Conservation (phyloP, 83 land plant genomes). For the Thuja plicata region DNA sequence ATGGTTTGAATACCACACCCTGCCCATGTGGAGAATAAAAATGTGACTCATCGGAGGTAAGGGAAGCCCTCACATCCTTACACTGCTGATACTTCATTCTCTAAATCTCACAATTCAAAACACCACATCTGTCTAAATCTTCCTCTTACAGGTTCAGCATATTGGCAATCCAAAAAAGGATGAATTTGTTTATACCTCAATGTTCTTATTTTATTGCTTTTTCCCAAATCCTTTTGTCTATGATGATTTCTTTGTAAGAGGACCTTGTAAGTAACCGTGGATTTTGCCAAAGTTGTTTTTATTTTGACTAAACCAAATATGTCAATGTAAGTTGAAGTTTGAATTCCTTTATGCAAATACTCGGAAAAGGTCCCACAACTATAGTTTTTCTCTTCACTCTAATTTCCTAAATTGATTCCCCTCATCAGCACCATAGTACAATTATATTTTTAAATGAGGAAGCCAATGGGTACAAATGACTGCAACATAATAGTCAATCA, state of each 20-base stretch:
- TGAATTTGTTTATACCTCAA: background rate
- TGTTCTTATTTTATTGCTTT: no score
- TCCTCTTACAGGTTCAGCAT: background rate
- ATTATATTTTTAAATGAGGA: no score
- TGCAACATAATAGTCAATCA: no score
- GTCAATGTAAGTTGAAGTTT: no score
- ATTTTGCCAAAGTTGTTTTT: background rate
- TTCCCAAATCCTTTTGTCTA: background rate
- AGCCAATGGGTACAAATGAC: no score
- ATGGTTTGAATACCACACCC: background rate
- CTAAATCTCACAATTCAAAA: background rate
- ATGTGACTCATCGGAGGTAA: background rate
- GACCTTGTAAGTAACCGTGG: background rate
- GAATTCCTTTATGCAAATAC: no score
- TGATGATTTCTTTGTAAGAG: background rate
- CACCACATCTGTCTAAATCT: background rate
- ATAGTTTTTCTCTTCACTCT: no score
- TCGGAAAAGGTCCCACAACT: no score
- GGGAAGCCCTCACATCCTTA: background rate
- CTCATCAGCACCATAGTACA: no score
- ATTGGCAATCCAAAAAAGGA: no score
- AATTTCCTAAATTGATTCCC: no score
- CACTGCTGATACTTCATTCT: background rate
- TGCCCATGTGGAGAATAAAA: background rate
- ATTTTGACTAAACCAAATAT: no score